Percentiles rank a stretch among this genome's conserved stretches.
phyloP scores from a whole-genome alignment of 192 early-diverging fungal genomes.

The Entrophospora sp. region DNA sequence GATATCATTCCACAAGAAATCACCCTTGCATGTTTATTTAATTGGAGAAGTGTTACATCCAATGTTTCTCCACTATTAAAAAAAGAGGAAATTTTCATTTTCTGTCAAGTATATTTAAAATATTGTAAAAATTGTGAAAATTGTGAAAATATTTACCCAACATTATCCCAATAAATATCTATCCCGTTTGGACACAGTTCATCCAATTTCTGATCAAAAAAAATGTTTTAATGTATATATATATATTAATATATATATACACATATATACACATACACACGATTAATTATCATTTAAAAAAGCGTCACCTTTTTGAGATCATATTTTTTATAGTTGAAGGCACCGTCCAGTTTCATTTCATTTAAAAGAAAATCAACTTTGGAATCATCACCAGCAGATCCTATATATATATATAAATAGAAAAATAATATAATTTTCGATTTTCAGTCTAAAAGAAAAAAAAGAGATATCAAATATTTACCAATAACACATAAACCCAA shows the following conservation, averaged over 20 bases:
- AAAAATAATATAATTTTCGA: no score
- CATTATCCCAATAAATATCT: slow-evolving; percentile 81
- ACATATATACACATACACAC: no score
- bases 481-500: slow-evolving; percentile 67
- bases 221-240: no score
- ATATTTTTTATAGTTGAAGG: slow-evolving; percentile 82
- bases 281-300: no score
- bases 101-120: no score
- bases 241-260: no score
- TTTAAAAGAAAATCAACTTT: slow-evolving; percentile 59
- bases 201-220: slow-evolving; percentile 39
- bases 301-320: slow-evolving; percentile 44
- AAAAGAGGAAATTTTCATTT: no score
- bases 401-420: no score
- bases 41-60: slow-evolving; percentile 54
- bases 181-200: slow-evolving; percentile 66
- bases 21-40: slow-evolving; percentile 59
- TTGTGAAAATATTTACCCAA: slow-evolving; percentile 31
- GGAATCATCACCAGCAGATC: slow-evolving; percentile 62
- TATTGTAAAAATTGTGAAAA: not conserved
- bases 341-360: slow-evolving; percentile 59
- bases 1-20: slow-evolving; percentile 69
- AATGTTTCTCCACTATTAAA: slow-evolving; percentile 53
- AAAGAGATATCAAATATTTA: no score
- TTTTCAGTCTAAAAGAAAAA: no score